Evolutionary conservation across 1,284 basidiomycete species (phyloP), one percentile per base, ranked within the genome.

Genomic region (Pyrrhoderma noxium): DNA sequence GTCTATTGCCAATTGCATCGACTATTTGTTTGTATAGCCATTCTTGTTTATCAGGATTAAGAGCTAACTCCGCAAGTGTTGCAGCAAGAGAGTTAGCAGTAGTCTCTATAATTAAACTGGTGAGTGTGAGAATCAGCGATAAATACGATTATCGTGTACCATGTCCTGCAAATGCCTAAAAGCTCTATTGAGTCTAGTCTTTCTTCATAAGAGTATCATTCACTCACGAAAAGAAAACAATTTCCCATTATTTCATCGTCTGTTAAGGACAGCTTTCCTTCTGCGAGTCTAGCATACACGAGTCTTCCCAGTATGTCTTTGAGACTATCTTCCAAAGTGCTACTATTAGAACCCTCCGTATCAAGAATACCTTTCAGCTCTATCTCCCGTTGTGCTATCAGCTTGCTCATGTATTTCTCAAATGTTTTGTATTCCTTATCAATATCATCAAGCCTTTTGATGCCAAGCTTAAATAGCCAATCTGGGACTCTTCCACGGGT

Each of bases 211-310:
- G n/a, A n/a, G n/a, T n/a, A n/a, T n/a, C n/a, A n/a, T n/a, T n/a
- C n/a, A 44, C 52, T 53, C 18, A 55, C 53, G 18, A 57, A 51
- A 7, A 57, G 45, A 40, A 57, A 58, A 14, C 49, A 51, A 40
- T 58, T 57, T 16, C 57, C 54, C 34, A 58, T 51, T 11, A 58
- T 49, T 47, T 58, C 57, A 13, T 38, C 31, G 21, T 58, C 56
- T 11, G 36, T 35, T 7, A 56, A 22, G 14, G 43, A 31, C 3
- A 49, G 40, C 36, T 56, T 56, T 18, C 54, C 51, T 7, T 53
- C 54, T n/a, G 41, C 41, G 11, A 56, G 38, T 5, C 47, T 45
- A 7, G 54, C 51, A 36, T 49, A 49, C 18, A 56, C 54, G n/a
- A 56, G 44, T 9, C 51, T 14, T 16, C 47, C 52, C 31, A 45